Evolutionary conservation across 2,329 filamentous ascomycete genomes (phyloP), one percentile per base, ranked within the genome.

Genomic region (Zymoseptoria tritici): DNA sequence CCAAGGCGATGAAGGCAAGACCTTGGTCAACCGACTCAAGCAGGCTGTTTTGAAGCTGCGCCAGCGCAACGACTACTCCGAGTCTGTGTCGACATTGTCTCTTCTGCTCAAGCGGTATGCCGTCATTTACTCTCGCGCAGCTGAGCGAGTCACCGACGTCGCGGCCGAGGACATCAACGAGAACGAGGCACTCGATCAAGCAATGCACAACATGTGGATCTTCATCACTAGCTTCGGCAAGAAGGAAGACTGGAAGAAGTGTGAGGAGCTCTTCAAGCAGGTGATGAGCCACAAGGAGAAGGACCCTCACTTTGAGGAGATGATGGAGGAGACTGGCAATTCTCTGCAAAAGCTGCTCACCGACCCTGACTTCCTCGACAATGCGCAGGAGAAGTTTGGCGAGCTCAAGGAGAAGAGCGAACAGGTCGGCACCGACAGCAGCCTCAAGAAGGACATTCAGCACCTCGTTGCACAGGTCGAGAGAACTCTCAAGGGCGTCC

Each of bases 331-430:
- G 52, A 78, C 92, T 29, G 89, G 88, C 9, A 84, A 86, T 57
- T 84, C 89, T 3, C 74, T 96, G 4, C 88, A 96, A 69, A 86
- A 88, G 63, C 86, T 97, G 72, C 78, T 97, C 50, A 94, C 86
- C 0, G 89, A 97, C 62, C 92, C 93, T 0, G 83, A 86, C 3
- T 97, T 96, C 74, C 90, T 95, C 68, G 88, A 92, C 53, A 81
- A 90, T 49, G 85, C 85, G 0, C 84, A 88, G 4, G 83, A 86
- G 62, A 84, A 88, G 62, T 80, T 87, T 57, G 76, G 83, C 52
- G 80, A 85, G 61, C 76, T 87, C 6, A 80, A 81, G 56, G 76
- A 80, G 52, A 84, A 85, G 69, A 79, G 81, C 4, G 77, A 80
- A 51, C 75, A 80, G 57, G 74, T 91, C 1, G 83, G 85, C 1